phyloP scores from a whole-genome alignment of 352 stramenopile genomes.

The Phytophthora niederhauseri region DNA sequence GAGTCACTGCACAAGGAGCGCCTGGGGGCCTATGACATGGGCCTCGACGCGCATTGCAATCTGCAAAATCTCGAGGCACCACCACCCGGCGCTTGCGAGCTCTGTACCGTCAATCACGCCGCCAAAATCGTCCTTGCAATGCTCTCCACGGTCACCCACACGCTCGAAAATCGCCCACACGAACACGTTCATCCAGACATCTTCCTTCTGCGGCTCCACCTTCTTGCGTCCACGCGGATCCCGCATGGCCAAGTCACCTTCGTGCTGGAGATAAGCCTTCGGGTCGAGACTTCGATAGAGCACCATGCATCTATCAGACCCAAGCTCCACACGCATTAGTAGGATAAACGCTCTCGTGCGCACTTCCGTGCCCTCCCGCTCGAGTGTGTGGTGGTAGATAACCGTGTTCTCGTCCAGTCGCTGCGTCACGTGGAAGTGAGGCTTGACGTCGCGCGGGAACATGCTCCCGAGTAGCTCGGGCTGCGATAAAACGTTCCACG shows the following conservation, averaged over 20 bases:
- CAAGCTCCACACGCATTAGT: slow-evolving; percentile 44
- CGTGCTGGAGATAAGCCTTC: slow-evolving; percentile 45
- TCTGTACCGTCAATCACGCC: slow-evolving; percentile 54
- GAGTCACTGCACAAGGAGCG: slow-evolving; percentile 33
- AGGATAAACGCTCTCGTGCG: slow-evolving; percentile 55
- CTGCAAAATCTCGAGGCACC: slow-evolving; percentile 66
- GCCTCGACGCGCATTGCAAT: slow-evolving; percentile 58
- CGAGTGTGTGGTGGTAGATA: slow-evolving; percentile 67
- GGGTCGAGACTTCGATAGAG: slow-evolving; percentile 56
- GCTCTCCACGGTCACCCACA: slow-evolving; percentile 31
- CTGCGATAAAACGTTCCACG: slow-evolving; percentile 51
- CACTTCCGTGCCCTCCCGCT: slow-evolving; percentile 45
- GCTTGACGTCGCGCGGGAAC: slow-evolving; percentile 48
- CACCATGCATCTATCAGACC: slow-evolving; percentile 31
- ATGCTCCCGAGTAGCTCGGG: slow-evolving; percentile 39
- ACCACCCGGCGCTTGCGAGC: slow-evolving; percentile 52
- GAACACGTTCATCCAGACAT: slow-evolving; percentile 73
- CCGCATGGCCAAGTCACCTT: slow-evolving; percentile 35
- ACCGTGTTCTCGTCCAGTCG: slow-evolving; percentile 56
- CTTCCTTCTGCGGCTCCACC: slow-evolving; percentile 39
- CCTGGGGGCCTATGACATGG: slow-evolving; percentile 49
- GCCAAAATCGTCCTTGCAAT: slow-evolving; percentile 58
- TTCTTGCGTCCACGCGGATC: slow-evolving; percentile 54
- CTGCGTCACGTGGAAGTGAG: slow-evolving; percentile 67
- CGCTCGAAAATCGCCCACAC: slow-evolving; percentile 54